A percentile compares a stretch with the other conserved stretches of the same genome.
phyloP scores from a whole-genome alignment of 2,329 filamentous ascomycete genomes.

The Monosporascus sp. region DNA sequence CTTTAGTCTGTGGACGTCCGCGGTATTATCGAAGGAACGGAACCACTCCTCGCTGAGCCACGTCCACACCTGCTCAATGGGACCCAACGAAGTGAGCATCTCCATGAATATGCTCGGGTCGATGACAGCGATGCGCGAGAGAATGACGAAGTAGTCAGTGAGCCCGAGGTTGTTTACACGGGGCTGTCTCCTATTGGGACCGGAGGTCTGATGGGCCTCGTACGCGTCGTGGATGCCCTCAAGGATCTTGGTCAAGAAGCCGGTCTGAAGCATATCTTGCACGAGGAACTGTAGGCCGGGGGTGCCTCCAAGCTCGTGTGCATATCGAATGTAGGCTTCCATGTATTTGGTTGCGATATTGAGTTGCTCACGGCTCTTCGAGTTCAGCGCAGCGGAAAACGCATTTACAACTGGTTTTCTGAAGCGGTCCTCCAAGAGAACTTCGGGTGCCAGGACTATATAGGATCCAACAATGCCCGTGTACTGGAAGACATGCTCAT shows the following conservation, averaged over 20 bases:
- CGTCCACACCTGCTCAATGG: conserved; percentile 47
- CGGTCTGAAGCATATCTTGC: conserved; percentile 58
- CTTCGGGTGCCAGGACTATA: conserved; percentile 62
- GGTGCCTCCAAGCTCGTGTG: conserved; percentile 55
- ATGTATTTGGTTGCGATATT: conserved; percentile 55
- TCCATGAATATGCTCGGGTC: conserved; percentile 64
- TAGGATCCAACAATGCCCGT: conserved; percentile 66
- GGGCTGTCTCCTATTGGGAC: conserved; percentile 66
- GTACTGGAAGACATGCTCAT: conserved; percentile 56
- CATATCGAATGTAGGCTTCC: conserved; percentile 60
- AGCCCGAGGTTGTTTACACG: conserved; percentile 71
- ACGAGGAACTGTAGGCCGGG: conserved; percentile 58
- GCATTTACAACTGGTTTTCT: conserved; percentile 46
- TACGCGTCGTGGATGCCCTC: conserved; percentile 62
- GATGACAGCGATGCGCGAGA: conserved; percentile 72
- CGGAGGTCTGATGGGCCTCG: conserved; percentile 74
- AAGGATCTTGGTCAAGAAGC: conserved; percentile 59
- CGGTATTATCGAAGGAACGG: conserved; percentile 61
- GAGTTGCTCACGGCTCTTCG: conserved; percentile 52
- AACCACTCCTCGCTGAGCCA: conserved; percentile 65
- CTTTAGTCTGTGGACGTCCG: conserved; percentile 61
- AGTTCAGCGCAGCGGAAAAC: conserved; percentile 45
- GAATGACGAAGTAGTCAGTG: conserved; percentile 78
- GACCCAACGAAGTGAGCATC: conserved; percentile 43
- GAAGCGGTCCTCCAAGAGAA: conserved; percentile 54